These are phyloP conservation scores for Aegilops speltoides DNA, from an alignment of 176 grass and related monocot genomes.

Conservation along the genomic window DNA sequence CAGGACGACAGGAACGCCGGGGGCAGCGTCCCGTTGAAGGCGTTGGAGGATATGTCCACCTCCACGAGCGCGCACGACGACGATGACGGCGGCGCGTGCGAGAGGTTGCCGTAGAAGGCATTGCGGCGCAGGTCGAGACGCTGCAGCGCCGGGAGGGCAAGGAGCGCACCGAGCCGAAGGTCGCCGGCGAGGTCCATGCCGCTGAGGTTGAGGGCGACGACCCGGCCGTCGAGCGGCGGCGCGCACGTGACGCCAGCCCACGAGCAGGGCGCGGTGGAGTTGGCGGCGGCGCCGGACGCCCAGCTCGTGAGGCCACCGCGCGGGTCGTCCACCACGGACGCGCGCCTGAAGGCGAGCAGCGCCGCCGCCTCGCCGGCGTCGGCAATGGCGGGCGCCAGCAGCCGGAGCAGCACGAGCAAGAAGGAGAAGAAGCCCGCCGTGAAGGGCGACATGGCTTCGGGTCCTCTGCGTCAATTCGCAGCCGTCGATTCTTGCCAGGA, in stretches of 20 bases:
- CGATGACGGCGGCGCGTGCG: constrained; percentile 36
- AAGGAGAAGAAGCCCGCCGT: constrained; percentile 19
- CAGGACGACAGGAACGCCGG: constrained; percentile 58
- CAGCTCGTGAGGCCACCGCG: constrained; percentile 44
- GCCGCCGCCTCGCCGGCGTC: constrained; percentile 47
- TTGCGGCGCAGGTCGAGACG: constrained; percentile 65
- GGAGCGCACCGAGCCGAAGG: constrained; percentile 54
- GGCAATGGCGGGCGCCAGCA: constrained; percentile 34
- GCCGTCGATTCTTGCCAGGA: background rate
- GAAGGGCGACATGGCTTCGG: constrained; percentile 18
- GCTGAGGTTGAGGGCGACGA: constrained; percentile 64
- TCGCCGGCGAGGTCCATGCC: constrained; percentile 67
- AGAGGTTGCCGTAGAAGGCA: constrained; percentile 86
- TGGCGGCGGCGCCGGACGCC: constrained; percentile 5
- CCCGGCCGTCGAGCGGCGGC: constrained; percentile 24
- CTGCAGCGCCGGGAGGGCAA: constrained; percentile 51
- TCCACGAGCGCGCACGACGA: constrained; percentile 56
- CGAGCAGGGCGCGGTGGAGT: constrained; percentile 50
- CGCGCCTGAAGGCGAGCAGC: constrained; percentile 69
- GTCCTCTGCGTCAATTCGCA: background rate
- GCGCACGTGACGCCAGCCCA: constrained; percentile 70
- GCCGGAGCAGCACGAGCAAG: constrained; percentile 15
- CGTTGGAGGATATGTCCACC: constrained; percentile 78
- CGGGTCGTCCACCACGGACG: constrained; percentile 54
- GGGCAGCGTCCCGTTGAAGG: constrained; percentile 64